Evolutionary conservation across 352 stramenopile species (phyloP).

Genomic region (Pythium phragmitis): DNA sequence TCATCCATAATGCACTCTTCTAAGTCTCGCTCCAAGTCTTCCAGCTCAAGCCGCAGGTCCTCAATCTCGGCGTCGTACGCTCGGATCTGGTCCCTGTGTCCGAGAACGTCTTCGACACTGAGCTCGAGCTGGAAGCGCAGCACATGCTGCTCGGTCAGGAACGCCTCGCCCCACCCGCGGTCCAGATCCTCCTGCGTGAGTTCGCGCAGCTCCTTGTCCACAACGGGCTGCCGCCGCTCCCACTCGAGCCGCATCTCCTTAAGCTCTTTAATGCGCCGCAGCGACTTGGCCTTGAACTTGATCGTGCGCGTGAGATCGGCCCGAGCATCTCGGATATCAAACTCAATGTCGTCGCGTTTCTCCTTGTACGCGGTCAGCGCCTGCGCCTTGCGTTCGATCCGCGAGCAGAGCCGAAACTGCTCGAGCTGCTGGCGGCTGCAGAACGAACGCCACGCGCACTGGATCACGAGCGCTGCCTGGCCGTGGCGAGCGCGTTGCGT

Average conservation of each 20-base stretch:
- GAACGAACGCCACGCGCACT: conserved; percentile 70
- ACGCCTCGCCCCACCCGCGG: conserved; percentile 75
- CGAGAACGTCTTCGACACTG: conserved; percentile 76
- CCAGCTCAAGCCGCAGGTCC: conserved; percentile 62
- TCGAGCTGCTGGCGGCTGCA: conserved; percentile 54
- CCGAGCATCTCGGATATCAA: conserved; percentile 64
- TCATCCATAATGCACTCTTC: conserved; percentile 68
- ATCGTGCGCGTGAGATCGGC: conserved; percentile 64
- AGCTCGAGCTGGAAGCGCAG: conserved; percentile 67
- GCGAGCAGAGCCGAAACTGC: conserved; percentile 67
- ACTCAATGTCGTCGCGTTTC: conserved; percentile 64
- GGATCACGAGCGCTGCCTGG: conserved; percentile 57
- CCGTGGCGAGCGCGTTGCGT: conserved; percentile 44
- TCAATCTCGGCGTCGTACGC: conserved; percentile 78
- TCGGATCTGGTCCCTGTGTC: conserved; percentile 52
- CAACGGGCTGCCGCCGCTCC: conserved; percentile 66
- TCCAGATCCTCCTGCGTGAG: conserved; percentile 73
- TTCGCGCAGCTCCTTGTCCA: conserved; percentile 65
- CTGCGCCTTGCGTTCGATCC: conserved; percentile 61
- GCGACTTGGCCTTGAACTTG: conserved; percentile 72
- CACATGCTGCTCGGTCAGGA: conserved; percentile 74
- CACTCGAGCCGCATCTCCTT: conserved; percentile 81
- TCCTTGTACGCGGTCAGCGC: conserved; percentile 55
- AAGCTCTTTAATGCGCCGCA: conserved; percentile 70
- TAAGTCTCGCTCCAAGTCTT: conserved; percentile 78